Evolutionary conservation across 2,329 filamentous ascomycete species (phyloP).

Genomic region (Monilinia fructigena): DNA sequence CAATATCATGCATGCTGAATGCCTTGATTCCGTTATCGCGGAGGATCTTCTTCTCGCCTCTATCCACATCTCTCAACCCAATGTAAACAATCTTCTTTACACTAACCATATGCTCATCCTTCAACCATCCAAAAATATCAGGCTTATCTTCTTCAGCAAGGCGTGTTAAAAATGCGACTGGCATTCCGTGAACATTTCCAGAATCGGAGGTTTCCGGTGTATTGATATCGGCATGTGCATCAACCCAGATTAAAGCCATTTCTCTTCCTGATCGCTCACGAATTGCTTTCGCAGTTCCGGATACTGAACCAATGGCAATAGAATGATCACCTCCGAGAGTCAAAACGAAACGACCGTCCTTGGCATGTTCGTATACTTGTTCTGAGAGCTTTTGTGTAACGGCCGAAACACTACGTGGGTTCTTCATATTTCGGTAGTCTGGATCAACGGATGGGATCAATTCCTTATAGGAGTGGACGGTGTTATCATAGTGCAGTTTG

Average conservation of each 20-base stretch:
- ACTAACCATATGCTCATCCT: conserved; percentile 67
- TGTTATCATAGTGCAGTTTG: conserved; percentile 78
- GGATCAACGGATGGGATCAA: conserved; percentile 70
- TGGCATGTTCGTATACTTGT: conserved; percentile 86
- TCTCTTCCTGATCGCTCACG: conserved; percentile 79
- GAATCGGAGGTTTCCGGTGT: conserved; percentile 85
- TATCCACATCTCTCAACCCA: conserved; percentile 86
- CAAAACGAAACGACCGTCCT: conserved; percentile 79
- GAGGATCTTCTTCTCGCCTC: conserved; percentile 90
- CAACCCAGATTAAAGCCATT: conserved; percentile 96
- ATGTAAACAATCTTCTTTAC: conserved; percentile 93
- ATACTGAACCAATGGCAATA: conserved; percentile 91
- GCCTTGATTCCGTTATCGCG: conserved; percentile 88
- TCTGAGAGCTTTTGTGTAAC: conserved; percentile 77
- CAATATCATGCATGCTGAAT: conserved; percentile 98
- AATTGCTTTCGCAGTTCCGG: conserved; percentile 81
- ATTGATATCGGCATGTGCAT: conserved; percentile 98
- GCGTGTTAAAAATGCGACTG: conserved; percentile 85
- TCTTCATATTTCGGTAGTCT: conserved; percentile 89
- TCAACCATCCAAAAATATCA: conserved; percentile 88
- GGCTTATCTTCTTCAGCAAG: conserved; percentile 72
- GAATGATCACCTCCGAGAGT: conserved; percentile 96
- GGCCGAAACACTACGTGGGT: conserved; percentile 78
- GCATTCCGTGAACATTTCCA: conserved; percentile 98
- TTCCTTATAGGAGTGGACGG: conserved; percentile 78